phyloP scores from a whole-genome alignment of 2,329 filamentous ascomycete species.

The Allantophomopsis lycopodina region DNA sequence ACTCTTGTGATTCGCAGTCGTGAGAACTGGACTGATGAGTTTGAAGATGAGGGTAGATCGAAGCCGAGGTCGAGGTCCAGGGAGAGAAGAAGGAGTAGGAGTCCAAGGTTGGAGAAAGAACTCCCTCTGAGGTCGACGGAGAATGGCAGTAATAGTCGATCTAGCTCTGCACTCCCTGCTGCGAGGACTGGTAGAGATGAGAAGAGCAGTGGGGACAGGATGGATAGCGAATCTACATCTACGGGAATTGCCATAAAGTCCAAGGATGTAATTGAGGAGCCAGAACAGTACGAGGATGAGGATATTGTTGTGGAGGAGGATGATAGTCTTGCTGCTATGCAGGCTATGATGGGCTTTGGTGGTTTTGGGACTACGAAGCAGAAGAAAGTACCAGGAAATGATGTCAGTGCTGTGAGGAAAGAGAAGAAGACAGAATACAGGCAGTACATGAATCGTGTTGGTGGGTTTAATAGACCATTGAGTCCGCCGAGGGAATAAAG shows the following conservation, averaged over 20 bases:
- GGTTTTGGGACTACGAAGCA: slow-evolving; percentile 79
- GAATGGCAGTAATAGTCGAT: background rate
- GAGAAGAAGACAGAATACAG: slow-evolving; percentile 91
- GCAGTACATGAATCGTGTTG: slow-evolving; percentile 88
- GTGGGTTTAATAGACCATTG: slow-evolving; percentile 70
- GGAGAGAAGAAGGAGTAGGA: slow-evolving; percentile 19
- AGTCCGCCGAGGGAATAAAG: slow-evolving; percentile 31
- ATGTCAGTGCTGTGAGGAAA: slow-evolving; percentile 69
- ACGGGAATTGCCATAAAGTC: slow-evolving; percentile 2
- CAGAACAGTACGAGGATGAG: slow-evolving; percentile 27
- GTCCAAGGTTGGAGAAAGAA: slow-evolving; percentile 15
- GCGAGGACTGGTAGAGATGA: slow-evolving; percentile 5
- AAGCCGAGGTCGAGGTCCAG: slow-evolving; percentile 21
- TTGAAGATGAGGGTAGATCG: slow-evolving; percentile 16
- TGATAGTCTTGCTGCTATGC: slow-evolving; percentile 60
- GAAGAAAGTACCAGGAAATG: slow-evolving; percentile 79
- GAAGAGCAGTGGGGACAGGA: slow-evolving; percentile 11
- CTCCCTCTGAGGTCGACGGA: background rate
- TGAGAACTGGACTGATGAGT: slow-evolving; percentile 2
- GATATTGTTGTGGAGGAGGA: slow-evolving; percentile 44
- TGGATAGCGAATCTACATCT: background rate
- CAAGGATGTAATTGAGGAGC: slow-evolving; percentile 4
- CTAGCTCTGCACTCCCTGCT: too few species aligned
- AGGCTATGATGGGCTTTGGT: slow-evolving; percentile 80
- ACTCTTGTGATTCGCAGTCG: background rate